phyloP scores from a whole-genome alignment of 1,139 yeast genomes.

The Debaryomyces robertsiae region DNA sequence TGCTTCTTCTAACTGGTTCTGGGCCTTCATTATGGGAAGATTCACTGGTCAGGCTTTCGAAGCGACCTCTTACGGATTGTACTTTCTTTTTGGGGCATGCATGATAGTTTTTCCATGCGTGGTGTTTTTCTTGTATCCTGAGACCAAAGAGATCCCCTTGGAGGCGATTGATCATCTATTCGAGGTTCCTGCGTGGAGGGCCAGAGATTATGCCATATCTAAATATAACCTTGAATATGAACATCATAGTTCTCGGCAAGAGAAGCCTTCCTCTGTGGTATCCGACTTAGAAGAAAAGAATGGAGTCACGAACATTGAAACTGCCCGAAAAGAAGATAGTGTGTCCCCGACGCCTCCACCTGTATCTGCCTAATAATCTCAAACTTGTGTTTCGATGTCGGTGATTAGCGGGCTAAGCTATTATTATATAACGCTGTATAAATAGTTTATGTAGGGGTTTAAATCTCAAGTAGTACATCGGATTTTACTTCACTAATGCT shows the following conservation, averaged over 20 bases:
- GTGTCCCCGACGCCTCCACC: background rate
- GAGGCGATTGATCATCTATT: slow-evolving; percentile 47
- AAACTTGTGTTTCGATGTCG: no score
- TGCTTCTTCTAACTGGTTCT: slow-evolving; percentile 50
- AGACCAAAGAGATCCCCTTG: slow-evolving; percentile 47
- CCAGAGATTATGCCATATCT: slow-evolving; percentile 26
- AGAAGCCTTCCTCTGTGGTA: background rate
- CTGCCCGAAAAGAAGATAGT: background rate
- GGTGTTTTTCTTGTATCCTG: slow-evolving; percentile 44
- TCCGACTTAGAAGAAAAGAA: slow-evolving; percentile 6
- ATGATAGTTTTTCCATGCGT: slow-evolving; percentile 37
- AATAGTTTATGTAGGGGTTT: no score
- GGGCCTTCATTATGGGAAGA: slow-evolving; percentile 52
- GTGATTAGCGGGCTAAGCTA: slow-evolving; percentile 7
- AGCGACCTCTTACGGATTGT: slow-evolving; percentile 46
- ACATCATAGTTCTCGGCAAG: background rate
- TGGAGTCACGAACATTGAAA: background rate
- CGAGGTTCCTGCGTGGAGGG: slow-evolving; percentile 37
- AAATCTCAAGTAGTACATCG: no score
- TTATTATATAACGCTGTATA: background rate
- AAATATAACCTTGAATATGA: slow-evolving; percentile 22
- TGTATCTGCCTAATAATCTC: background rate
- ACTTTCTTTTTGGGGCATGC: slow-evolving; percentile 45
- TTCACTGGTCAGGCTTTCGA: slow-evolving; percentile 46
- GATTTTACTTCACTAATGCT: no score